These are phyloP conservation scores for Stevia rebaudiana DNA, from an alignment of 140 eudicot genomes.

Conservation along the genomic window DNA sequence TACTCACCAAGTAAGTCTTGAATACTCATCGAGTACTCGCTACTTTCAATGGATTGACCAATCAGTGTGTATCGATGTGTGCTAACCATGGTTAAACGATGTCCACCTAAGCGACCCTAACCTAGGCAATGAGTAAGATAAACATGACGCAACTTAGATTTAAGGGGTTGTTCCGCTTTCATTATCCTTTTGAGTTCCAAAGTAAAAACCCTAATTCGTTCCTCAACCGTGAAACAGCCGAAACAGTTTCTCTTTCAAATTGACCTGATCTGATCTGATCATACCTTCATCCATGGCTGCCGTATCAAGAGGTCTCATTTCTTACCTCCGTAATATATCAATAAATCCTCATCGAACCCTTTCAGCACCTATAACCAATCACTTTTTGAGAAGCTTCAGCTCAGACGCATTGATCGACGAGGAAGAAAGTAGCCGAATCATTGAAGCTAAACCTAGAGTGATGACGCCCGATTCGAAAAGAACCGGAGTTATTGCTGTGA, in stretches of 20 bases:
- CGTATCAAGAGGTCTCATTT: constrained; percentile 56
- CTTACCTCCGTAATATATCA: constrained; percentile 42
- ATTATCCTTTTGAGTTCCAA: not conserved
- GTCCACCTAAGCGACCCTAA: no score
- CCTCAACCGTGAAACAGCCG: constrained; percentile 19
- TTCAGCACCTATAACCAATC: constrained; percentile 13
- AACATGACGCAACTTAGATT: not conserved
- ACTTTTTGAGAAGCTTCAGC: constrained; percentile 33
- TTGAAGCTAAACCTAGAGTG: constrained; percentile 49
- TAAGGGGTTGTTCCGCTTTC: not conserved
- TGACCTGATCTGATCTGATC: not conserved
- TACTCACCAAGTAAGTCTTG: no score
- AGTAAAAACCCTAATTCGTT: constrained; percentile 25
- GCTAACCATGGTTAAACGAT: no score
- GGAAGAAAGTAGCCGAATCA: constrained; percentile 33
- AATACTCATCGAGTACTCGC: no score
- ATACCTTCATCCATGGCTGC: constrained; percentile 38
- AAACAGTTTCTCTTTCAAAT: not conserved
- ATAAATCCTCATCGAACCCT: constrained; percentile 17
- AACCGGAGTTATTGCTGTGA: constrained; percentile 81
- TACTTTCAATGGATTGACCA: no score
- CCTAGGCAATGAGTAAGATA: not conserved
- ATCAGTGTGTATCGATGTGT: no score
- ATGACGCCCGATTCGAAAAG: constrained; percentile 66
- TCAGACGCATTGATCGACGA: constrained; percentile 24